A percentile compares a stretch with the other conserved stretches of the same genome.
Evolutionary conservation across 805 yeast genomes (phyloP).

Genomic region (Yarrowia phangngaensis): DNA sequence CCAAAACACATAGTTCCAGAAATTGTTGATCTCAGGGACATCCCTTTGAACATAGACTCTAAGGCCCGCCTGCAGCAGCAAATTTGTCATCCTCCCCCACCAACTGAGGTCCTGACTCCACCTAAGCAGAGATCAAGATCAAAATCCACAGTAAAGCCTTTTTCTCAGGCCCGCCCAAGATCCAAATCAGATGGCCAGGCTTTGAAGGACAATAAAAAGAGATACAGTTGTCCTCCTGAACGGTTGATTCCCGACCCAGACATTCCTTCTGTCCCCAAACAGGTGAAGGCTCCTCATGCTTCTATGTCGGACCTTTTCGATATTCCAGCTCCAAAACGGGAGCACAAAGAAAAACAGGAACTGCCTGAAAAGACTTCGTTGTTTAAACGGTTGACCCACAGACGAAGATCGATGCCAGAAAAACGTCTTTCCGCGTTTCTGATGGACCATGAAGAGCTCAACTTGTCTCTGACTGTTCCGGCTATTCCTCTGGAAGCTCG

Average conservation of each 20-base stretch:
- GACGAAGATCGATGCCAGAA: slow-evolving; percentile 15
- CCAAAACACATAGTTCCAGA: too few relatives aligned
- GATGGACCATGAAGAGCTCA: slow-evolving; percentile 1
- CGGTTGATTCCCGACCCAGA: not conserved
- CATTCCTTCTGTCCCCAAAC: slow-evolving; percentile 8
- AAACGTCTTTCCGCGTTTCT: not conserved
- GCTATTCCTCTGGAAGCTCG: slow-evolving; percentile 16
- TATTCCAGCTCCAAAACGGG: slow-evolving; percentile 3
- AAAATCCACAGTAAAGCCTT: too few relatives aligned
- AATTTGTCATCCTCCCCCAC: too few relatives aligned
- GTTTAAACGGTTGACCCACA: slow-evolving; percentile 11
- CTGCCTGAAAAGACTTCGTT: slow-evolving; percentile 4
- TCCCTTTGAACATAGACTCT: too few relatives aligned
- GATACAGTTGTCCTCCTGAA: slow-evolving; percentile 9
- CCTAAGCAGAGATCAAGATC: too few relatives aligned
- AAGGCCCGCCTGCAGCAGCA: too few relatives aligned
- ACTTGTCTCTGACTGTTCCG: slow-evolving; percentile 5
- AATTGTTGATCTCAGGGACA: too few relatives aligned
- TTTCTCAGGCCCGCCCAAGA: slow-evolving; percentile 2
- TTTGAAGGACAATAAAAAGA: slow-evolving; percentile 6
- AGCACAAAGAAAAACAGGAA: too few relatives aligned
- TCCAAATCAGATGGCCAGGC: slow-evolving; percentile 16
- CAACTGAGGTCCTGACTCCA: not conserved
- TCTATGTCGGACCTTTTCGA: slow-evolving; percentile 1
- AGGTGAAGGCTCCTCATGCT: slow-evolving; percentile 1